phyloP scores from a whole-genome alignment of 2,329 filamentous ascomycete species.

The Hypoxylon sp. region DNA sequence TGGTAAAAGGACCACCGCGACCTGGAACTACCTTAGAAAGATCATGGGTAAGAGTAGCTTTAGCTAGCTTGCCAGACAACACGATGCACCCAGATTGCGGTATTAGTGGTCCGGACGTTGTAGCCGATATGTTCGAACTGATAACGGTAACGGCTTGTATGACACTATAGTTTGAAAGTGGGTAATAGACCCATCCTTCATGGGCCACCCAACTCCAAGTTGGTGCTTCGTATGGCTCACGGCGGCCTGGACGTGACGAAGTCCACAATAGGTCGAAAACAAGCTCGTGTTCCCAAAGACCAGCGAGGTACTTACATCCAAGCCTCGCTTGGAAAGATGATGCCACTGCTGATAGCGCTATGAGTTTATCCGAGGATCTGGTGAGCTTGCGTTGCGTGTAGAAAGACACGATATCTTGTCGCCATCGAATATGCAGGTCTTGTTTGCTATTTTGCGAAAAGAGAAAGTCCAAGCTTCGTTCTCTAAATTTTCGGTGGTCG shows the following conservation, averaged over 20 bases:
- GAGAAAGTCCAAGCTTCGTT: not conserved
- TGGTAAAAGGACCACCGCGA: not conserved
- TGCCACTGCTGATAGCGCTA: not conserved
- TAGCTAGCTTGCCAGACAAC: not conserved
- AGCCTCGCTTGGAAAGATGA: not conserved
- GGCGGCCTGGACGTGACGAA: not conserved
- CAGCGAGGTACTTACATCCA: not conserved
- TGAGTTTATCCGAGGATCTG: not conserved
- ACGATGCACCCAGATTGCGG: not conserved
- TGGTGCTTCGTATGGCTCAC: not conserved
- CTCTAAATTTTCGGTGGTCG: slow-evolving; percentile 2
- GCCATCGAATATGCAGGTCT: slow-evolving; percentile 18
- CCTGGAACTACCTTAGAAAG: not conserved
- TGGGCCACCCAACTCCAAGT: not conserved
- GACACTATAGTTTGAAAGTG: not conserved
- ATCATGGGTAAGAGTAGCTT: not conserved
- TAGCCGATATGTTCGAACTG: not conserved
- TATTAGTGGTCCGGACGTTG: not conserved
- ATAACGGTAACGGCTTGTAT: not conserved
- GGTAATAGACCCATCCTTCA: not conserved
- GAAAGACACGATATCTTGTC: slow-evolving; percentile 9
- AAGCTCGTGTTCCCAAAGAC: not conserved
- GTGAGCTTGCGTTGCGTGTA: slow-evolving; percentile 13
- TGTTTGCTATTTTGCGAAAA: not conserved
- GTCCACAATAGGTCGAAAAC: not conserved